phyloP scores from a whole-genome alignment of 2,329 filamentous ascomycete species.

The Spiromastix sp. region DNA sequence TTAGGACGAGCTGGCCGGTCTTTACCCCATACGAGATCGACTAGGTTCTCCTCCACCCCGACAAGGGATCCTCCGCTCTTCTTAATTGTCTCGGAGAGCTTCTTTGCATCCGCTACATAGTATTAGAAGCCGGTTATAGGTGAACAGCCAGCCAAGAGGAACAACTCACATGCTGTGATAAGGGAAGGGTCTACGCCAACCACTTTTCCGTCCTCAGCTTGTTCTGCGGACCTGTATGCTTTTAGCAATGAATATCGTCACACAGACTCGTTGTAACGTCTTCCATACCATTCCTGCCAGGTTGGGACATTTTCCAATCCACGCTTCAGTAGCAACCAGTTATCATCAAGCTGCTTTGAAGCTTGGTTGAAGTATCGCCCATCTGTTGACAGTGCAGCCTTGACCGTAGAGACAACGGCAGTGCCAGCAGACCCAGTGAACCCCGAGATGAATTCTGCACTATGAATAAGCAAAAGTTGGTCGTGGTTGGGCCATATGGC shows the following conservation, averaged over 20 bases:
- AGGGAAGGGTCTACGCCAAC: constrained; percentile 88
- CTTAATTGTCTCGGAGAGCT: constrained; percentile 77
- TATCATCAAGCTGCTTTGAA: constrained; percentile 74
- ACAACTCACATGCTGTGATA: constrained; percentile 53
- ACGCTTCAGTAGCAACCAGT: constrained; percentile 88
- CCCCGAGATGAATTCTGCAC: constrained; percentile 69
- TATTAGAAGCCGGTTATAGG: constrained; percentile 7
- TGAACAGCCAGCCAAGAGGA: neutral
- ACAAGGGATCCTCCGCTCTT: constrained; percentile 68
- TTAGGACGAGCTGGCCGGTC: constrained; percentile 63
- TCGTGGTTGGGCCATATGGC: neutral
- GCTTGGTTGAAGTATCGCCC: constrained; percentile 98
- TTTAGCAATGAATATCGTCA: constrained; percentile 10
- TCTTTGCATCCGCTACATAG: constrained; percentile 50
- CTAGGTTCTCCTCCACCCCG: constrained; percentile 67
- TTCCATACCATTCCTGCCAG: constrained; percentile 81
- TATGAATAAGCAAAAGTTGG: constrained; percentile 6
- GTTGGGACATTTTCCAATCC: constrained; percentile 89
- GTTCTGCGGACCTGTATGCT: constrained; percentile 53
- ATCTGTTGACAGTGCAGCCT: constrained; percentile 86
- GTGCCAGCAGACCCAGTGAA: constrained; percentile 94
- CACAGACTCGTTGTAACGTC: constrained; percentile 6
- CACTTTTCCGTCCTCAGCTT: constrained; percentile 73
- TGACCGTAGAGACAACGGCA: constrained; percentile 74
- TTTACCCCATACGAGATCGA: constrained; percentile 81